Conservation (phyloP, 2,329 filamentous ascomycete species). For the Tolypocladium amazonense region DNA sequence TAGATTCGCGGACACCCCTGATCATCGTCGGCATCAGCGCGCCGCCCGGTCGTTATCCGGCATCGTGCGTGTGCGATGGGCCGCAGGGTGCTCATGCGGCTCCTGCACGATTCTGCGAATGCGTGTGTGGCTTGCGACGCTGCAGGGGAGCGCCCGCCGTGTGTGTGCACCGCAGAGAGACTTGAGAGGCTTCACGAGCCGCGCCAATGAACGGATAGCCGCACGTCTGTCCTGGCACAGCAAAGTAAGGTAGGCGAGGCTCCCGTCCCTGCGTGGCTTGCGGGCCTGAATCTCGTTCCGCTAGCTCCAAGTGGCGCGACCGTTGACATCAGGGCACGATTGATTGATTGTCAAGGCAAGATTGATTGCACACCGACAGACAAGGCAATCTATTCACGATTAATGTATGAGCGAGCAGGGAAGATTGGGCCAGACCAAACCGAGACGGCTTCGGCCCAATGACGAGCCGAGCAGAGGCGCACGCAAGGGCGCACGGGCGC, state of each 20-base stretch:
- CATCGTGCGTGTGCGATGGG: not conserved
- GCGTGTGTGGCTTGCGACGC: not conserved
- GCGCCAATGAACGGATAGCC: not conserved
- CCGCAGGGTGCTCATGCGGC: not conserved
- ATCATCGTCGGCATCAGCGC: not conserved
- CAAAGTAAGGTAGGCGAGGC: not conserved
- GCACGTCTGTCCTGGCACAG: not conserved
- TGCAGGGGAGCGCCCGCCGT: not conserved
- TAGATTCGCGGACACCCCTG: not conserved
- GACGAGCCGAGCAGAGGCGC: not conserved
- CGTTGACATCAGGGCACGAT: not conserved
- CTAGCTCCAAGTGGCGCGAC: not conserved
- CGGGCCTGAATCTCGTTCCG: not conserved
- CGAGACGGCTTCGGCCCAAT: not conserved
- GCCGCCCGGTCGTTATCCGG: not conserved
- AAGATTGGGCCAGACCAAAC: not conserved
- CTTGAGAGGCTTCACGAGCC: not conserved
- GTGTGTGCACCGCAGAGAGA: too few relatives aligned
- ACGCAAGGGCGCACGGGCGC: not conserved
- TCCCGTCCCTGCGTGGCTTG: not conserved
- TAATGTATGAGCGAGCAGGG: not conserved
- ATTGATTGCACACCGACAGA: not conserved
- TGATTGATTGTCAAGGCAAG: not conserved
- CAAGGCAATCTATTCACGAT: not conserved
- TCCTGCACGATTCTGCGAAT: not conserved